Conservation (phyloP, 768 basidiomycete genomes). For the Lanmaoa pseudosensibilis region DNA sequence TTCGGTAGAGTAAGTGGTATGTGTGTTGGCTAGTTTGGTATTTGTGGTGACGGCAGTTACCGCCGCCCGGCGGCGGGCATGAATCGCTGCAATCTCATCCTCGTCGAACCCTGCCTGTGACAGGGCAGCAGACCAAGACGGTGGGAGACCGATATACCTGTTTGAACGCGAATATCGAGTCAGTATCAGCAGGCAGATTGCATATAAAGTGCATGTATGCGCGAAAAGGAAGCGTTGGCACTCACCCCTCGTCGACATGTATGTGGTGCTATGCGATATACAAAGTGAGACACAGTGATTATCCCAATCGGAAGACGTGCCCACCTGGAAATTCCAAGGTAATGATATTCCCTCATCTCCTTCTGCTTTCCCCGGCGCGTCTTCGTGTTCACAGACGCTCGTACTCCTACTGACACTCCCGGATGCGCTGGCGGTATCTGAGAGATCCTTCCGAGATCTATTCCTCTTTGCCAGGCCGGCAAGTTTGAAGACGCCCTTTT, state of each 20-base stretch:
- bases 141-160: constrained; percentile 66
- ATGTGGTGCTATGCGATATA: constrained; percentile 59
- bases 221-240: constrained; percentile 11
- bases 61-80: constrained; percentile 37
- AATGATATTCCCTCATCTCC: constrained; percentile 64
- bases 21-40: constrained; percentile 7
- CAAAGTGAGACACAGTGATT: neutral
- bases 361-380: neutral
- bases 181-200: neutral
- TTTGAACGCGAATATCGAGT: neutral
- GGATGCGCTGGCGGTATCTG: constrained; percentile 19
- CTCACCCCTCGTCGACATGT: constrained; percentile 75
- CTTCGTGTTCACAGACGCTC: constrained; percentile 17
- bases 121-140: constrained; percentile 69
- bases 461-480: constrained; percentile 36
- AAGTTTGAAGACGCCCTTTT: constrained; percentile 39
- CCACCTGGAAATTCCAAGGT: constrained; percentile 77
- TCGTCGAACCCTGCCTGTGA: constrained; percentile 61
- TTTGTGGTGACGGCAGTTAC: constrained; percentile 3
- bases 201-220: neutral
- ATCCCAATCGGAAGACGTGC: constrained; percentile 1
- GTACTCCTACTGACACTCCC: constrained; percentile 7
- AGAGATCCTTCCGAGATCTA: constrained; percentile 32
- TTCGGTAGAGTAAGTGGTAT: constrained; percentile 1
- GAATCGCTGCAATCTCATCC: constrained; percentile 67